Conservation (phyloP, 257 asterid genomes). For the Avicennia marina region DNA sequence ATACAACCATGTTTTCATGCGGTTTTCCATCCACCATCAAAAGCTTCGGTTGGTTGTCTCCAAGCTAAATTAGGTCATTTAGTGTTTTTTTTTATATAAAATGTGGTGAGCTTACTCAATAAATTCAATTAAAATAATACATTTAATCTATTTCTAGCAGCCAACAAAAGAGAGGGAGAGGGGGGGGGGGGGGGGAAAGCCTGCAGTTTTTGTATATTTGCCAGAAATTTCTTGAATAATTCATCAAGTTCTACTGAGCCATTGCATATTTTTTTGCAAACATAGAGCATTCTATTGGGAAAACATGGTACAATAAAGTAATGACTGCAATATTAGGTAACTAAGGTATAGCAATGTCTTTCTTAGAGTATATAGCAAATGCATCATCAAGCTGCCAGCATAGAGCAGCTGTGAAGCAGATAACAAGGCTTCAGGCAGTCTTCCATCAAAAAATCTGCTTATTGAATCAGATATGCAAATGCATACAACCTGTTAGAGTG, state of each 20-base stretch:
- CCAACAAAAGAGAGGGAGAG: background rate
- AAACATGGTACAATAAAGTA: background rate
- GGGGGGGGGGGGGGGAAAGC: no score
- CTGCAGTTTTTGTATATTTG: no score
- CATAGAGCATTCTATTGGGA: background rate
- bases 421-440: background rate
- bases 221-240: no score
- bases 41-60: no score
- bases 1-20: no score
- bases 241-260: background rate
- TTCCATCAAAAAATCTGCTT: background rate
- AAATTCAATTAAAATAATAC: background rate
- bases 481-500: no score
- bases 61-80: no score
- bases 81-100: background rate
- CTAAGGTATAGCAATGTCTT: background rate
- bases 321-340: background rate
- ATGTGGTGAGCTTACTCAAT: background rate
- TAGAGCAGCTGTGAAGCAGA: background rate
- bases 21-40: no score
- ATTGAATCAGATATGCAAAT: background rate
- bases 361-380: no score
- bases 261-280: background rate
- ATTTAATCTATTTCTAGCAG: background rate
- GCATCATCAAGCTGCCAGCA: no score